Base-by-base conservation (phyloP, 768 basidiomycete genomes). In the Mrakia gelida region DNA sequence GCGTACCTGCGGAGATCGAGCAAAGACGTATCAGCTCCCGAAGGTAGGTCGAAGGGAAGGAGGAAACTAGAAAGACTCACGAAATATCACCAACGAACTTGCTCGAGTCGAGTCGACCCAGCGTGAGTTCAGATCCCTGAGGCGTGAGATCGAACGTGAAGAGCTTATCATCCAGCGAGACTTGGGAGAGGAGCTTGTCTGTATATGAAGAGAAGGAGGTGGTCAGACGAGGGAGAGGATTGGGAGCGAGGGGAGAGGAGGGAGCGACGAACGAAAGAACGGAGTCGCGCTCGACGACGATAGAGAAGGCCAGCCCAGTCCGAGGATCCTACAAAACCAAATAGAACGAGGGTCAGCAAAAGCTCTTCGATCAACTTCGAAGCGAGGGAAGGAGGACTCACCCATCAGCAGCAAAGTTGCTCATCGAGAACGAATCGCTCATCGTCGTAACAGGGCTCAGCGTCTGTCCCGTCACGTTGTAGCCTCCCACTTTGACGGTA, bases 351-450 rank as follows among this genome's bases (percentile, higher is more conserved):
- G 3, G n/a, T 43, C 26, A 32, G 43, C 32, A 1, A 54, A n/a
- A 21, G 9, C 21, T 9, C 32, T 38, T 4, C 7, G 26, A 28
- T 3, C 21, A 30, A 18, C 7, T n/a, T 7, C 26, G 43, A 45
- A 21, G 18, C n/a, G 49, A 16, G 23, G 26, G 11, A 52, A n/a
- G 45, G 23, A 28, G 16, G 43, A 26, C 71, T 45, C 26, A 71
- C 71, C 71, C 71, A 54, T 71, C 71, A 16, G 71, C 71, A 32
- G 71, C 71, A 30, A 71, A 71, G 49, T 45, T 54, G 28, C 28
- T 45, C 11, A 49, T 4, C 28, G 71, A 38, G 71, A 71, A 71
- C 43, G 71, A 71, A n/a, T 71, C 71, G 49, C 45, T 49, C 45
- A 71, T 71, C 43, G 43, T n/a, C 21, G 10, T 49, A 13, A 71